phyloP scores from a whole-genome alignment of 2,329 filamentous ascomycete species.

The Talaromyces rugulosus region DNA sequence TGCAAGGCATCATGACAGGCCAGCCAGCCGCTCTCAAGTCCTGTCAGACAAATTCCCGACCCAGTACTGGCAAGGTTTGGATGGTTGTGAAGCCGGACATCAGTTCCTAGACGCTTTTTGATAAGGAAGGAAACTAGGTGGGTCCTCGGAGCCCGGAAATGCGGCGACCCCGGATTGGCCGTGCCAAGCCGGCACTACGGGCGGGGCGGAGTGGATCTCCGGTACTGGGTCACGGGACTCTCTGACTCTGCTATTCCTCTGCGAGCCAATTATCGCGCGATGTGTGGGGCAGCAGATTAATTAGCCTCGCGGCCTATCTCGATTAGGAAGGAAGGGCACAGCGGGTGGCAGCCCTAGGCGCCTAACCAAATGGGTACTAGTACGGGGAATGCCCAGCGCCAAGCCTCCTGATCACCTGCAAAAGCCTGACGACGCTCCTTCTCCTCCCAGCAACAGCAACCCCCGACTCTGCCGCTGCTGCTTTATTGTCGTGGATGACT shows the following conservation, averaged over 20 bases:
- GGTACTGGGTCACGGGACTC: background rate
- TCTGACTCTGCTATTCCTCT: background rate
- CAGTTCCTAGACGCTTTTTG: constrained; percentile 6
- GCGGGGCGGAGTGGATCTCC: background rate
- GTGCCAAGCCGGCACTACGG: background rate
- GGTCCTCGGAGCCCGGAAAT: background rate
- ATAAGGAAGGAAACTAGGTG: background rate
- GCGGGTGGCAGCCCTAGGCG: background rate
- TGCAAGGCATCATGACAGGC: background rate
- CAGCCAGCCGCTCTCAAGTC: background rate
- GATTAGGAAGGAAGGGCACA: background rate
- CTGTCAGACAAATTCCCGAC: constrained; percentile 1
- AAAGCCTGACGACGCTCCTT: background rate
- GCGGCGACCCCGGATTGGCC: background rate
- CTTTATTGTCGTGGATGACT: constrained; percentile 1
- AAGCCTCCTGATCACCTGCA: background rate
- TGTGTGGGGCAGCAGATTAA: background rate
- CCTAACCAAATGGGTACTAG: constrained; percentile 1
- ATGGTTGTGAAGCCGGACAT: constrained; percentile 6
- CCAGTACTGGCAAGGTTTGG: background rate
- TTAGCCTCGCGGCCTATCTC: background rate
- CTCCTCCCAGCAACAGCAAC: background rate
- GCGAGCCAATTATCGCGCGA: background rate
- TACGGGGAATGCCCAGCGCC: background rate
- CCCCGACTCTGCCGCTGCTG: constrained; percentile 1